phyloP scores from a whole-genome alignment of 148 eudicot species.

The Amaranthus cruentus region DNA sequence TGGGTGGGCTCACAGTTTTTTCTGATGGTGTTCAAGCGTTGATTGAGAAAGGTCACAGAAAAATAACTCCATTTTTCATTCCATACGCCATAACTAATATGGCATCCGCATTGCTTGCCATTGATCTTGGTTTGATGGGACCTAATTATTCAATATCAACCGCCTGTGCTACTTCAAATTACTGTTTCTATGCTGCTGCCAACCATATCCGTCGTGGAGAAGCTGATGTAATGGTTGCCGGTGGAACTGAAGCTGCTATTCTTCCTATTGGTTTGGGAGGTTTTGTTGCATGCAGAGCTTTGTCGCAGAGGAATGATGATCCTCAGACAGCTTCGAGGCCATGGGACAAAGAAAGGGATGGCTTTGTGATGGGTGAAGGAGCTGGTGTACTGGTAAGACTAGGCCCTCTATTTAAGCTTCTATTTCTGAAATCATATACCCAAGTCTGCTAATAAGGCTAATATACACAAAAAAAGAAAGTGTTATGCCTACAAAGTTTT shows the following conservation, averaged over 20 bases:
- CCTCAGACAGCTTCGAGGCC: conserved; percentile 95
- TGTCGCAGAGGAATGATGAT: conserved; percentile 92
- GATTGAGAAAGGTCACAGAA: conserved; percentile 78
- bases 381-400: conserved; percentile 79
- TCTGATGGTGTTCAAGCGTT: conserved; percentile 83
- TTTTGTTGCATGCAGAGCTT: conserved; percentile 93
- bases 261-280: conserved; percentile 96
- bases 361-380: conserved; percentile 99
- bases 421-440: too few species aligned
- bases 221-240: conserved; percentile 91
- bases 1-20: conserved; percentile 87
- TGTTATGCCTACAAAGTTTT: too few species aligned
- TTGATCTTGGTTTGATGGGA: conserved; percentile 94
- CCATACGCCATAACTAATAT: conserved; percentile 91
- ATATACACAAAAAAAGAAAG: too few species aligned
- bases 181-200: conserved; percentile 92
- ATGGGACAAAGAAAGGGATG: conserved; percentile 96
- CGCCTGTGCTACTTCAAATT: conserved; percentile 96
- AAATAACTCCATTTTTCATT: conserved; percentile 88
- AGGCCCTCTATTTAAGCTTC: neutral
- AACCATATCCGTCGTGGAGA: conserved; percentile 97
- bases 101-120: conserved; percentile 94
- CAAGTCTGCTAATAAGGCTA: too few species aligned
- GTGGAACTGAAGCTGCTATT: conserved; percentile 96
- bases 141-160: conserved; percentile 94